These are phyloP conservation scores for Starmerella scarabaei DNA, from an alignment of 805 yeast species.

Conservation along the genomic window DNA sequence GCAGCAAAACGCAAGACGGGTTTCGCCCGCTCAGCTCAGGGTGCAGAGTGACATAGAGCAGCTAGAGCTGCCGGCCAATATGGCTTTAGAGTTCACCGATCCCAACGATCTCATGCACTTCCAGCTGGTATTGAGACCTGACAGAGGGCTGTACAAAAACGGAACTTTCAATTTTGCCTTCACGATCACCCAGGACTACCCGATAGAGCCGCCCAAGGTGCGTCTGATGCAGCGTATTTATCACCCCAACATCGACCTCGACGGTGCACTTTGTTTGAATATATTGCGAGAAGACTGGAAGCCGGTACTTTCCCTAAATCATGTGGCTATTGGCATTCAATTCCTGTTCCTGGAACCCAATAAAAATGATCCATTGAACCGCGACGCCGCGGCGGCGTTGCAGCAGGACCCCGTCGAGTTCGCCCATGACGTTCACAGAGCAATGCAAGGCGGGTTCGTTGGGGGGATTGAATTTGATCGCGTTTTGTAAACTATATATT, in stretches of 20 bases:
- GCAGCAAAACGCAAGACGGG: slow-evolving; percentile 25
- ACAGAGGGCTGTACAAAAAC: slow-evolving; percentile 56
- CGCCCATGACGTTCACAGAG: slow-evolving; percentile 39
- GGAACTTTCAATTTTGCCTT: slow-evolving; percentile 64
- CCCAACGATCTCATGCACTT: slow-evolving; percentile 50
- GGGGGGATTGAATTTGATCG: slow-evolving; percentile 48
- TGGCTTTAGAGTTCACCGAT: slow-evolving; percentile 39
- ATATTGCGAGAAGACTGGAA: slow-evolving; percentile 93
- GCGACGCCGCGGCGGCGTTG: slow-evolving; percentile 64
- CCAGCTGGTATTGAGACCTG: slow-evolving; percentile 45
- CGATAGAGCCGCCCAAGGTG: slow-evolving; percentile 87
- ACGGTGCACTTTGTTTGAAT: slow-evolving; percentile 85
- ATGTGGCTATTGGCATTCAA: slow-evolving; percentile 72
- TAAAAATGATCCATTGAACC: slow-evolving; percentile 83
- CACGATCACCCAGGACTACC: slow-evolving; percentile 56
- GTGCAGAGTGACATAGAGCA: slow-evolving; percentile 64
- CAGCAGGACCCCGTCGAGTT: slow-evolving; percentile 34
- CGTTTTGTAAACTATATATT: slow-evolving; percentile 28
- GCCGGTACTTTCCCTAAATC: slow-evolving; percentile 72
- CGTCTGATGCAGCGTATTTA: slow-evolving; percentile 58
- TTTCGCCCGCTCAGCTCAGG: slow-evolving; percentile 57
- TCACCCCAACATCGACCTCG: slow-evolving; percentile 86
- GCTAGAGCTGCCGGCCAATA: slow-evolving; percentile 48
- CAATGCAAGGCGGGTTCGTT: slow-evolving; percentile 66
- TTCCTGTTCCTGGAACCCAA: slow-evolving; percentile 83